A percentile compares a stretch with the other conserved stretches of the same genome.
These are phyloP conservation scores for Aegilops longissima DNA, from an alignment of 176 grass and related monocot species.

Conservation along the genomic window DNA sequence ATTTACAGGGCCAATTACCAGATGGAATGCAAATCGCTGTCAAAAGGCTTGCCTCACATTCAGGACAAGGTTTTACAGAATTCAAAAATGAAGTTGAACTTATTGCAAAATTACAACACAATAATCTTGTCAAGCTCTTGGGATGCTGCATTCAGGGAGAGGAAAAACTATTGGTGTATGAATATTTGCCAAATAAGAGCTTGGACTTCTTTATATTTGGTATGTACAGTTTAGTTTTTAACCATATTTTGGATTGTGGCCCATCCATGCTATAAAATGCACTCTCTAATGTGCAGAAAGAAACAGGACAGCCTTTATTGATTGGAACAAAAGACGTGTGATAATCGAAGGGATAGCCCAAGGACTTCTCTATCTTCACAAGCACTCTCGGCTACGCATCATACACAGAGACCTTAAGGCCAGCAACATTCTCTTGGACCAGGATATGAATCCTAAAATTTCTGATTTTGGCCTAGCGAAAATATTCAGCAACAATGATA, in stretches of 20 bases:
- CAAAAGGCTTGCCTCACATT: conserved; percentile 25
- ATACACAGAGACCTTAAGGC: conserved; percentile 34
- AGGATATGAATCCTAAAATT: conserved; percentile 34
- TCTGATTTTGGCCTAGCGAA: conserved; percentile 43
- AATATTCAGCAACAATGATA: conserved; percentile 33
- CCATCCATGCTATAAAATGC: background rate
- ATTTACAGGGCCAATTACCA: conserved; percentile 24
- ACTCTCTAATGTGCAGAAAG: background rate
- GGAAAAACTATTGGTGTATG: conserved; percentile 26
- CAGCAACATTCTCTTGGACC: conserved; percentile 38
- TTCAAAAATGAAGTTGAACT: conserved; percentile 35
- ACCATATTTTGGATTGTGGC: background rate
- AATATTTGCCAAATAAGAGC: conserved; percentile 34
- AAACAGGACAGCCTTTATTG: background rate
- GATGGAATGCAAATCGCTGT: background rate
- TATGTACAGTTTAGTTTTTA: background rate
- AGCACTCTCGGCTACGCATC: conserved; percentile 26
- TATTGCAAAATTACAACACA: conserved; percentile 32
- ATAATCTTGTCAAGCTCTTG: conserved; percentile 11
- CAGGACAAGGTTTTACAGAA: conserved; percentile 16
- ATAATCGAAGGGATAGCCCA: conserved; percentile 35
- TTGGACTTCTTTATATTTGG: conserved; percentile 38
- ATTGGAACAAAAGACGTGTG: conserved; percentile 3
- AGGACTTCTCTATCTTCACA: conserved; percentile 42
- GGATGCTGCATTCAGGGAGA: conserved; percentile 24